Percentiles rank a stretch among this genome's conserved stretches.
Evolutionary conservation across 768 basidiomycete genomes (phyloP).

Genomic region (Grammothele lineata): DNA sequence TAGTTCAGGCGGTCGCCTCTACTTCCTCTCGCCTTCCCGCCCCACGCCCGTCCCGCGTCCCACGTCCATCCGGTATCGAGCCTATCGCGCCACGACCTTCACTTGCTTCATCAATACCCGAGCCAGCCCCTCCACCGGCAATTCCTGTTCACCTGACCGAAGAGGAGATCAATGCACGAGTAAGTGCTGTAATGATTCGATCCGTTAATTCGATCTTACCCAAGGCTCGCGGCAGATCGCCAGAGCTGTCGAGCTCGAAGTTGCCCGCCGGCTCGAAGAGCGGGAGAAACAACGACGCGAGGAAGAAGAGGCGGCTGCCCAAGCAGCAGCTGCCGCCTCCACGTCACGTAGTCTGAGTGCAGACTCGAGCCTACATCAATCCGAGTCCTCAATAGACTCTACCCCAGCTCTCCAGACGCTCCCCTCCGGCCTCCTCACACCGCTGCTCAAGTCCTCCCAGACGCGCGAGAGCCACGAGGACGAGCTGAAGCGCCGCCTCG

Average conservation of each 20-base stretch:
- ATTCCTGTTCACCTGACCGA: conserved; percentile 44
- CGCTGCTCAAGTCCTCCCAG: conserved; percentile 42
- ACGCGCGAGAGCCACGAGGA: conserved; percentile 64
- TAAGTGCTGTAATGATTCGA: conserved; percentile 29
- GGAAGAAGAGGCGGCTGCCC: conserved; percentile 12
- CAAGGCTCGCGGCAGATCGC: conserved; percentile 51
- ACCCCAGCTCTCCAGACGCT: conserved; percentile 14
- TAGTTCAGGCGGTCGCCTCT: too few species aligned
- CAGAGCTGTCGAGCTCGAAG: conserved; percentile 70
- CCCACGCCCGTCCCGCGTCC: conserved; percentile 19
- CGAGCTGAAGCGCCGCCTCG: conserved; percentile 57
- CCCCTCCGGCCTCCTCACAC: conserved; percentile 53
- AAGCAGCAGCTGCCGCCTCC: neutral
- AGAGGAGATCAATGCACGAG: conserved; percentile 73
- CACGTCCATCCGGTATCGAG: conserved; percentile 16
- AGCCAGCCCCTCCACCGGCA: neutral
- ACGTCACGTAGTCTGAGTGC: conserved; percentile 3
- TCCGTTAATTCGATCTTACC: neutral
- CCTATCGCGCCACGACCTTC: neutral
- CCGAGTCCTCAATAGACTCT: conserved; percentile 14
- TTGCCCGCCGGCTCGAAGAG: conserved; percentile 55
- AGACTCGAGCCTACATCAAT: conserved; percentile 27
- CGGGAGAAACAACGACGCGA: conserved; percentile 26
- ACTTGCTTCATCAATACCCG: too few species aligned
- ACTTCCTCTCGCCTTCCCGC: conserved; percentile 35